Conservation (phyloP, 345 rosid genomes). For the Euphorbia pulcherrima region DNA sequence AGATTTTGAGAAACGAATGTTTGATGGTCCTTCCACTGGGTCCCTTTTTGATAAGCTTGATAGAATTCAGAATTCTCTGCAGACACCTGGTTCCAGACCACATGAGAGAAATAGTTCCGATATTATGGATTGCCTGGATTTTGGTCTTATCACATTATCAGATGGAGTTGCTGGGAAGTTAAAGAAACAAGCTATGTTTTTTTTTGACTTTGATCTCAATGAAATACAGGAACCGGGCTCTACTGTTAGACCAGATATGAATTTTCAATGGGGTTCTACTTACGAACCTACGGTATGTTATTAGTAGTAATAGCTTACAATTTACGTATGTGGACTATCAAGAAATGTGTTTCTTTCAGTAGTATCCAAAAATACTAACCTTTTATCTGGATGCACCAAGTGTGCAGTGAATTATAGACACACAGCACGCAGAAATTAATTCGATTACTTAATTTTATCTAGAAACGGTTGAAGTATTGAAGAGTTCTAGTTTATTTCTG, state of each 20-base stretch:
- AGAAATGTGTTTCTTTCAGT: background rate
- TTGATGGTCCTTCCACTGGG: constrained; percentile 26
- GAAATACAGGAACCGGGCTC: constrained; percentile 31
- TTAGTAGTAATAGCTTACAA: no score
- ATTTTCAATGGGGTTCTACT: constrained; percentile 25
- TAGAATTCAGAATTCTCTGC: constrained; percentile 5
- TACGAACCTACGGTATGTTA: constrained; percentile 37
- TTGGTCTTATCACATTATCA: constrained; percentile 10
- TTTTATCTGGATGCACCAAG: background rate
- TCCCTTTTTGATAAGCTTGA: constrained; percentile 20
- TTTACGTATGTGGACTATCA: no score
- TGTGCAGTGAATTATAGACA: no score
- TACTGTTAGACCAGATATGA: constrained; percentile 42
- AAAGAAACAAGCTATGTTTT: constrained; percentile 36
- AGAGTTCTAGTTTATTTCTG: background rate
- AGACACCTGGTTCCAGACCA: background rate
- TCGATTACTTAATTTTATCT: no score
- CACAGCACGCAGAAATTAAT: background rate
- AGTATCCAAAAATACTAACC: background rate
- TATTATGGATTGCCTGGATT: constrained; percentile 2
- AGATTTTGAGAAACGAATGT: constrained; percentile 35
- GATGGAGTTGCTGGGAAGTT: constrained; percentile 53
- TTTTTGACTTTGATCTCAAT: constrained; percentile 30
- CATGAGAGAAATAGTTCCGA: background rate
- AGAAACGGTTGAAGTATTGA: no score